Evolutionary conservation across 768 basidiomycete species (phyloP), one percentile per base, ranked within the genome.

Genomic region (Lepiota brunneoincarnata): DNA sequence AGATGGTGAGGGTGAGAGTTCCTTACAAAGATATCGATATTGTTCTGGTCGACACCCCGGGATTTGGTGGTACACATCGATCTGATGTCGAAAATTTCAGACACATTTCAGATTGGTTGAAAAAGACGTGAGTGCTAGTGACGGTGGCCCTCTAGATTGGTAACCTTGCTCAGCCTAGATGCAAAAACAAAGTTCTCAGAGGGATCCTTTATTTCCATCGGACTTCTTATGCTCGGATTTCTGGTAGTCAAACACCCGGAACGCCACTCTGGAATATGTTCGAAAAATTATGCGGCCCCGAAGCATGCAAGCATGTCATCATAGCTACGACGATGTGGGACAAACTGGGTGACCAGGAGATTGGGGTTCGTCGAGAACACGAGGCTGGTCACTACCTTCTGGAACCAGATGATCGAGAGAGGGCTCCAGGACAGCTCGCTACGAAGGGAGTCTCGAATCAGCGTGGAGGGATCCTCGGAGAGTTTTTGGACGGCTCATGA

Each of bases 241-340:
- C 64, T 2, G 55, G 57, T 18, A 53, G 55, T 21, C 66, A 69
- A 3, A 62, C 75, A 60, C 55, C 63, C 9, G 71, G 69, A 12
- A 65, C 69, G 14, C 54, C 57, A 7, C 46, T 46, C 54, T 63
- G 73, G 41, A 55, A 57, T n/a, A 59, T 72, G 60, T 73, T 75
- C 56, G 58, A 63, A 24, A 61, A 60, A 34, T 47, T 76, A 15
- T 76, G 75, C 39, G 75, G 74, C 1, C 44, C 60, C 14, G 15
- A 63, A 4, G 64, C 69, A 4, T 49, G 68, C 12, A 57, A 18
- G 17, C 67, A 68, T 17, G 61, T 71, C 12, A 61, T 67, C 10
- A 61, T 76, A 3, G 64, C 64, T 20, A 76, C 71, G 2, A 74
- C 62, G 5, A 58, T 55, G 51, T 56, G 57, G 54, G 64, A 61